phyloP scores from a whole-genome alignment of 352 stramenopile species.

The Pythium coloratum region DNA sequence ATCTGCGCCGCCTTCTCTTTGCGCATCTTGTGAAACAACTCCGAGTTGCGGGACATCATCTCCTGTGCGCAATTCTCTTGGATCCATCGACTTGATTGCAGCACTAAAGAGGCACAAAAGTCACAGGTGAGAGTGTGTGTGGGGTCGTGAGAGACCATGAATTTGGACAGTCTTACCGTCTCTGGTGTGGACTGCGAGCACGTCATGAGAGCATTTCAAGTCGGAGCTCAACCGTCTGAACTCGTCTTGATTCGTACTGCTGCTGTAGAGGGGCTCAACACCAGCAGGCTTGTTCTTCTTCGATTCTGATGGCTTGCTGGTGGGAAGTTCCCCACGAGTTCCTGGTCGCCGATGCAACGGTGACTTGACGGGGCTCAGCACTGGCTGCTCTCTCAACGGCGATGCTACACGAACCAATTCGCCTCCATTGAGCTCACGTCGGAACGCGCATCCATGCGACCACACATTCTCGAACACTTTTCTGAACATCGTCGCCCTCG shows the following conservation, averaged over 20 bases:
- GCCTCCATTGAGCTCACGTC: background rate
- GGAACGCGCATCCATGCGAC: conserved; percentile 27
- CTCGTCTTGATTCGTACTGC: background rate
- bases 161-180: background rate
- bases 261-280: background rate
- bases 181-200: background rate
- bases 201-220: background rate
- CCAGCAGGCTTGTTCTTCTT: background rate
- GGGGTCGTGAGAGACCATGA: background rate
- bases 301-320: background rate
- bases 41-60: conserved; percentile 21
- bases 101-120: conserved; percentile 8
- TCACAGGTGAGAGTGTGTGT: background rate
- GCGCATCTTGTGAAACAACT: conserved; percentile 26
- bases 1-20: conserved; percentile 45
- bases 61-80: conserved; percentile 55
- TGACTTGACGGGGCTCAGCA: conserved; percentile 5
- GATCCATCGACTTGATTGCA: conserved; percentile 37
- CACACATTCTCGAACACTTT: conserved; percentile 32
- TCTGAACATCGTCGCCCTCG: conserved; percentile 1
- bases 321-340: background rate
- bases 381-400: background rate
- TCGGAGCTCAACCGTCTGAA: conserved; percentile 2
- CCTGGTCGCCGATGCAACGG: background rate
- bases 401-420: background rate